Evolutionary conservation across 2,329 filamentous ascomycete genomes (phyloP).

Genomic region (Dactylellina leptospora): DNA sequence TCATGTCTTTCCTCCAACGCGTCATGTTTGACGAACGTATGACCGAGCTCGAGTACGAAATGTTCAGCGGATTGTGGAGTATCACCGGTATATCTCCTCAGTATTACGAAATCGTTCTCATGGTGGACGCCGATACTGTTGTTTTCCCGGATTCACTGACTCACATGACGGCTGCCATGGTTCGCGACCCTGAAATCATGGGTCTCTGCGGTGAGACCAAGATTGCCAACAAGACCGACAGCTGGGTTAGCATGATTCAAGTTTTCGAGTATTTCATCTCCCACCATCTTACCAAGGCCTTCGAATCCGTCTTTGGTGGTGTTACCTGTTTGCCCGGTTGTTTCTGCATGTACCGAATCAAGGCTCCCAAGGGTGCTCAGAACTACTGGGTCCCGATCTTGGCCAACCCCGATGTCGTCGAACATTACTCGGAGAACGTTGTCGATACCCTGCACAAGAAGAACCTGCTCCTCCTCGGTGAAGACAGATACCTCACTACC

Average conservation of each 20-base stretch:
- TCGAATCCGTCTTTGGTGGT: conserved; percentile 98
- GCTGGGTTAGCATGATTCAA: conserved; percentile 97
- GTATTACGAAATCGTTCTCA: conserved; percentile 96
- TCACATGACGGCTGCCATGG: conserved; percentile 99
- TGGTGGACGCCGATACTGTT: conserved; percentile 99
- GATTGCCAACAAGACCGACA: conserved; percentile 96
- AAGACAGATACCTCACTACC: conserved; percentile 94
- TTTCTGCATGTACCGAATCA: conserved; percentile 99
- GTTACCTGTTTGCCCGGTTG: conserved; percentile 97
- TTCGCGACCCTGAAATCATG: conserved; percentile 99
- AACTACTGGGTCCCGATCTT: conserved; percentile 99
- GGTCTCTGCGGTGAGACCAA: conserved; percentile 98
- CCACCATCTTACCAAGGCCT: conserved; percentile 94
- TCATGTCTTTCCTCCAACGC: conserved; percentile 99
- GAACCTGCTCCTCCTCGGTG: conserved; percentile 88
- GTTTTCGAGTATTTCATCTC: conserved; percentile 99
- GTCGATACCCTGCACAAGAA: conserved; percentile 98
- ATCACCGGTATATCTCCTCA: conserved; percentile 98
- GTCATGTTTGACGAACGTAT: conserved; percentile 99
- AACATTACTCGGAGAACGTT: conserved; percentile 99
- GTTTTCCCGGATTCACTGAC: conserved; percentile 98
- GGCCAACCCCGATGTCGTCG: conserved; percentile 96
- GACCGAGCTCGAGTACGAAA: conserved; percentile 98
- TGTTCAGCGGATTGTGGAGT: conserved; percentile 99
- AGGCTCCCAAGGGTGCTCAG: conserved; percentile 95